Base-by-base conservation (phyloP, 2,329 filamentous ascomycete species). In the Juglanconis sp. region DNA sequence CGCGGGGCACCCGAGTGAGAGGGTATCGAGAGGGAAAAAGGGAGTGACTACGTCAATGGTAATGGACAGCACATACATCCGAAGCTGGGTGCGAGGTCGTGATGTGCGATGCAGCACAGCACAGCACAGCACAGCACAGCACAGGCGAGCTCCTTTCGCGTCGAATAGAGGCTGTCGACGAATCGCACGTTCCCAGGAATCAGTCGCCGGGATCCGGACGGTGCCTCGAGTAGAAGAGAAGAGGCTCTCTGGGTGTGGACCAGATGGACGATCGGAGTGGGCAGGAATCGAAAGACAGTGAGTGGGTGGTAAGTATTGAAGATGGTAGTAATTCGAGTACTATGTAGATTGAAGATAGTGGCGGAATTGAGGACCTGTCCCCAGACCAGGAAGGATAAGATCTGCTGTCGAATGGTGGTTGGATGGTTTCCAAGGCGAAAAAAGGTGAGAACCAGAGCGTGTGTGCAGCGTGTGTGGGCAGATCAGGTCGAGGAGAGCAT, bases 331-430 rank as follows among this genome's bases (percentile, higher is more conserved):
- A 50, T n/a, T 31, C n/a, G 46, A 46, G 53, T 31, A 34, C 47
- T 34, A 48, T 24, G 42, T 31, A 50, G 48, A 49, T 57, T 17
- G 36, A 47, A 59, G 49, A 46, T 60, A 56, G n/a, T 24, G 46
- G 17, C 53, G 53, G 44, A 49, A 38, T 54, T 53, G 61, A 63
- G 61, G 61, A 63, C 61, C 61, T 58, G 61, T 63, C 61, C 61
- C 54, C 61, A 58, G 54, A 55, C 56, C 47, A 44, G 61, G 53
- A 63, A 61, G 40, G 61, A 58, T 51, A 63, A 55, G 51, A 63
- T 63, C 51, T 63, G 58, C 61, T 61, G 40, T 57, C 38, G 57
- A 54, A 54, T 60, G 48, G 50, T 55, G 58, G 42, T 57, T 57
- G 47, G 46, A 52, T n/a, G 31, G 13, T 13, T 48, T 36, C 50